These are phyloP conservation scores for Lyophyllum shimeji DNA, from an alignment of 768 basidiomycete species.

Conservation along the genomic window DNA sequence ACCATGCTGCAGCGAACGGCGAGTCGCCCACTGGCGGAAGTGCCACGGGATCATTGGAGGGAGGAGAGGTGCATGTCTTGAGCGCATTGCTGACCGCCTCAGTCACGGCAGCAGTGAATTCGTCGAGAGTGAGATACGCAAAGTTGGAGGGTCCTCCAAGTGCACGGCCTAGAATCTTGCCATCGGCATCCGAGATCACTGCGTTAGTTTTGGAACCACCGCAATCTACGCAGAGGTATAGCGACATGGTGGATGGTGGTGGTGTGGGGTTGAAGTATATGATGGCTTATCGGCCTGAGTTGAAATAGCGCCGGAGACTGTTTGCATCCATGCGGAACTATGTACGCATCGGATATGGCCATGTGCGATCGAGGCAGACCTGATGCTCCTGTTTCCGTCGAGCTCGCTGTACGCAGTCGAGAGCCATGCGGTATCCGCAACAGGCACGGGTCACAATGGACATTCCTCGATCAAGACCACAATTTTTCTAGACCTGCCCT, in stretches of 20 bases:
- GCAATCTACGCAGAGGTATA: constrained; percentile 84
- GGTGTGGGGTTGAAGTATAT: background rate
- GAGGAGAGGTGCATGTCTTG: constrained; percentile 38
- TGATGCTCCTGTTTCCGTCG: background rate
- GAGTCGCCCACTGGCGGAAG: constrained; percentile 33
- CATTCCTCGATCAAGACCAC: background rate
- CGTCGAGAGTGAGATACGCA: constrained; percentile 68
- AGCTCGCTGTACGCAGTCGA: background rate
- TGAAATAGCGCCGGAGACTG: background rate
- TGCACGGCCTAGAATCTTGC: constrained; percentile 66
- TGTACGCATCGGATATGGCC: background rate
- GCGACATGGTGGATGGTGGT: constrained; percentile 42
- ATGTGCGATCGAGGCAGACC: background rate
- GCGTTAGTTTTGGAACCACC: constrained; percentile 88
- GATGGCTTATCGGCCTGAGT: background rate
- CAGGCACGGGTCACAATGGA: background rate
- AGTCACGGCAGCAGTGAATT: constrained; percentile 54
- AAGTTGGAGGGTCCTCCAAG: constrained; percentile 83
- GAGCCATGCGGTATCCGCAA: background rate
- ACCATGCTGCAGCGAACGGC: constrained; percentile 72
- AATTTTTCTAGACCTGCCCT: constrained; percentile 33
- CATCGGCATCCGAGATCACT: constrained; percentile 58
- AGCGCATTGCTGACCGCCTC: constrained; percentile 57
- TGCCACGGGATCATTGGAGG: constrained; percentile 32
- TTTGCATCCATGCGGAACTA: background rate